Evolutionary conservation across 306 rosid genomes (phyloP).

Genomic region (Rosa persica): DNA sequence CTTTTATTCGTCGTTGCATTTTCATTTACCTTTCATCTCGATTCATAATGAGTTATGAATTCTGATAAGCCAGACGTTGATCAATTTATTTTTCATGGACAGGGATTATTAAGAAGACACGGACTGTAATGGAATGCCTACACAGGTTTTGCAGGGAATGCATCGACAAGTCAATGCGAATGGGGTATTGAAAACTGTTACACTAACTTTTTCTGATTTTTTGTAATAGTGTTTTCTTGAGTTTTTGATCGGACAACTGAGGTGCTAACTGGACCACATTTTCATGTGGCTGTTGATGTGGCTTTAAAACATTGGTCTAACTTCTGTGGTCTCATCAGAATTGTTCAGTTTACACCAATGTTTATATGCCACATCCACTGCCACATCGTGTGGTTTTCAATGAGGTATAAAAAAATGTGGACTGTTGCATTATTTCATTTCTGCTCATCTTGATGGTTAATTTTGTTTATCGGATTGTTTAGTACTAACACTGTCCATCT

Average conservation of each 20-base stretch:
- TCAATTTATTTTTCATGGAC: constrained; percentile 20
- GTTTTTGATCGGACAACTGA: constrained; percentile 6
- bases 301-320: not conserved
- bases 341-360: not conserved
- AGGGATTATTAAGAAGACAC: constrained; percentile 91
- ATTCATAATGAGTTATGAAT: constrained; percentile 1
- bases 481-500: not conserved
- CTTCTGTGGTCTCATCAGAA: not conserved
- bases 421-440: not conserved
- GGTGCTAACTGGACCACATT: not conserved
- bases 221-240: constrained; percentile 7
- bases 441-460: constrained; percentile 2
- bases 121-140: constrained; percentile 97
- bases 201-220: constrained; percentile 22
- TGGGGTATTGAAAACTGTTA: constrained; percentile 56
- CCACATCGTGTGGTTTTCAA: not conserved
- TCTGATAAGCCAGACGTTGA: constrained; percentile 11
- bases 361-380: not conserved
- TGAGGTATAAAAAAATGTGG: not conserved
- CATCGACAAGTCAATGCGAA: constrained; percentile 95
- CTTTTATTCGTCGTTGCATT: not conserved
- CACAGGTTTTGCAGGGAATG: constrained; percentile 98
- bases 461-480: not conserved
- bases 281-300: not conserved
- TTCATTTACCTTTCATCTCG: not conserved